A percentile compares a stretch with the other conserved stretches of the same genome.
phyloP scores from a whole-genome alignment of 1,284 basidiomycete genomes.

The Coniophora puteana region DNA sequence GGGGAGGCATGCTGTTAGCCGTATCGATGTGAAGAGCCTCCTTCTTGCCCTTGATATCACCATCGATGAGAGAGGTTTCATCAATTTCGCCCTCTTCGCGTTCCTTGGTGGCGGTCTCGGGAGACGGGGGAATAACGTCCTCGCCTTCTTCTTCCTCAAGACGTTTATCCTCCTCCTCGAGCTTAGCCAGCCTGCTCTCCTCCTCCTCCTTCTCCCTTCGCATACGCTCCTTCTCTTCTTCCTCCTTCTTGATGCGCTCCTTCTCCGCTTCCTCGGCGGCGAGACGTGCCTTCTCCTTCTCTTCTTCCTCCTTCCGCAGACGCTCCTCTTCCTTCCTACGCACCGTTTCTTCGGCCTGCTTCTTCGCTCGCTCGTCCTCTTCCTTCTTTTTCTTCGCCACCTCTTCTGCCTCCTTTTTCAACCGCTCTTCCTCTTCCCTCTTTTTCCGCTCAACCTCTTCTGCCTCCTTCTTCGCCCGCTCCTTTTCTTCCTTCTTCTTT shows the following conservation, averaged over 20 bases:
- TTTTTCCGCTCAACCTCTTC: conserved; percentile 25
- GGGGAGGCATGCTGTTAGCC: conserved; percentile 28
- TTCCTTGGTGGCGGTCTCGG: conserved; percentile 19
- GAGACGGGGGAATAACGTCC: conserved; percentile 18
- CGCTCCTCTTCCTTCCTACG: conserved; percentile 35
- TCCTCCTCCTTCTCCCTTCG: conserved; percentile 35
- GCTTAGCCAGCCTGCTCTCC: conserved; percentile 28
- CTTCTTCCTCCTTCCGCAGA: conserved; percentile 27
- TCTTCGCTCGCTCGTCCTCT: conserved; percentile 27
- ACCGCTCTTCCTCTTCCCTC: conserved; percentile 32
- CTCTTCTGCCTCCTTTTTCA: conserved; percentile 27
- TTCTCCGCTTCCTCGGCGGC: conserved; percentile 20
- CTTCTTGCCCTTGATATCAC: conserved; percentile 37
- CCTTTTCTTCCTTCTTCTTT: conserved; percentile 23
- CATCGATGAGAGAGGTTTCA: conserved; percentile 28
- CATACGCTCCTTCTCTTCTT: conserved; percentile 26
- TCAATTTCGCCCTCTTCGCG: conserved; percentile 36
- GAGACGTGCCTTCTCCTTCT: conserved; percentile 24
- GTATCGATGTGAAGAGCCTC: conserved; percentile 64
- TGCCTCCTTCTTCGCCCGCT: conserved; percentile 25
- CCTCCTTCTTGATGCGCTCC: too few species aligned
- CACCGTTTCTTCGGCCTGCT: conserved; percentile 32
- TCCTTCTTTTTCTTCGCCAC: conserved; percentile 24
- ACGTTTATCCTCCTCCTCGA: conserved; percentile 21
- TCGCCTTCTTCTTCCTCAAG: conserved; percentile 21